Evolutionary conservation across 108 stramenopile genomes (phyloP), one percentile per base, ranked within the genome.

Genomic region (Craspedostauros australis): DNA sequence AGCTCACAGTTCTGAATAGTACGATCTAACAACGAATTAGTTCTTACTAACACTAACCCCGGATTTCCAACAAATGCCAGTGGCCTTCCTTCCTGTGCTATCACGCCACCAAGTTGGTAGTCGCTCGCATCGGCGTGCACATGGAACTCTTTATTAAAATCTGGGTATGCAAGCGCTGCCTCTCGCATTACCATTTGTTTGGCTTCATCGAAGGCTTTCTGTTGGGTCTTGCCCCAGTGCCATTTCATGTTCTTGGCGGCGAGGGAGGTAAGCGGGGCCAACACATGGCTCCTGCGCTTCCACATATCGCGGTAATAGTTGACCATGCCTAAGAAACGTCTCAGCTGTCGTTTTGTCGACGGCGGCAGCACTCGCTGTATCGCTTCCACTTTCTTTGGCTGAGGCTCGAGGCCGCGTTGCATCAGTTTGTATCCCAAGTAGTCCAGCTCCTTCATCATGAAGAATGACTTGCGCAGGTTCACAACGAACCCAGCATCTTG

Each of bases 271-370:
- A 80, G 63, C 15, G 79, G 72, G 1, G 75, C 75, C n/a, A 76
- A 48, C 8, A 76, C 15, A 20, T 80, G 54, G 0, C 53, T 56
- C 14, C 73, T 31, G 28, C 51, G 39, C 22, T 29, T 27, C 68
- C 68, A 78, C 47, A 78, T 59, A 42, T 76, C 79, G 22, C 54
- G 58, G 55, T 80, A 76, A 30, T 73, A 76, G 5, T 73, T 73
- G 5, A 73, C 45, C 43, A 62, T 54, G 0, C 68, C 77, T 12
- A 70, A 28, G 21, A 78, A 73, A 2, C 34, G 40, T 8, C 47
- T 3, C 2, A 76, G 23, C 33, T 70, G 64, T 50, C 50, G 46
- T 2, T 49, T 42, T 1, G 49, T 52, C 18, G 30, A 60, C 0
- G 68, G 74, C 28, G 46, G 39, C 5, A 27, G 1, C 15, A 75